A percentile compares a stretch with the other conserved stretches of the same genome.
phyloP scores from a whole-genome alignment of 1,139 yeast species.

The Kluyveromyces marxianus region DNA sequence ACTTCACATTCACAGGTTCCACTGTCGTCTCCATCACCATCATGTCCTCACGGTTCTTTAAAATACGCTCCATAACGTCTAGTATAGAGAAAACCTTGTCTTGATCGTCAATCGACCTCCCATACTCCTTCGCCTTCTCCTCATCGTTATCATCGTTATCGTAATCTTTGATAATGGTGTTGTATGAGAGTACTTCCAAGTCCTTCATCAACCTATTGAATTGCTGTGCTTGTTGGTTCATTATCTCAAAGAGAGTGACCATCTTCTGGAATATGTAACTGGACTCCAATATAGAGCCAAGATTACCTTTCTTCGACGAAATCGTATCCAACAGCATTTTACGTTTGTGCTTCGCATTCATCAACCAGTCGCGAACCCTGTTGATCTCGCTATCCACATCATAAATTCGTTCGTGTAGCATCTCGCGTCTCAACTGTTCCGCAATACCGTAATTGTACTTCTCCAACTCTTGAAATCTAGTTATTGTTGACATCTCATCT shows the following conservation, averaged over 20 bases:
- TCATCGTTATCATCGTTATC: conserved; percentile 44
- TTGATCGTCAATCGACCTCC: conserved; percentile 63
- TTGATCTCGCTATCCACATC: conserved; percentile 20
- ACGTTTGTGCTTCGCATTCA: background rate
- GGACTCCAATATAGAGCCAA: background rate
- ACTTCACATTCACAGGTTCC: background rate
- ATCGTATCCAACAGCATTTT: background rate
- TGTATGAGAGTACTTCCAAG: conserved; percentile 38
- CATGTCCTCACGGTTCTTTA: conserved; percentile 50
- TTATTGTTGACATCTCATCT: conserved; percentile 18
- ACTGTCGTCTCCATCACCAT: conserved; percentile 32
- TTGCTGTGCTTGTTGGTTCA: conserved; percentile 51
- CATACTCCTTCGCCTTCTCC: conserved; percentile 55
- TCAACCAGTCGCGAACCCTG: conserved; percentile 15
- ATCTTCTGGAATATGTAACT: conserved; percentile 9
- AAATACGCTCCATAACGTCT: conserved; percentile 48
- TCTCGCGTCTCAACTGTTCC: conserved; percentile 48
- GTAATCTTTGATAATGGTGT: conserved; percentile 40
- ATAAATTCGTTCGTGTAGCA: conserved; percentile 40
- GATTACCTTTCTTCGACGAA: background rate
- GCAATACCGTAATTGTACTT: conserved; percentile 52
- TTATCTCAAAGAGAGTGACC: conserved; percentile 12
- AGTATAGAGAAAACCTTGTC: conserved; percentile 60
- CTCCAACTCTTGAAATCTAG: conserved; percentile 34
- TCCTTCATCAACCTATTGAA: conserved; percentile 50